Evolutionary conservation across 352 stramenopile species (phyloP), one percentile per base, ranked within the genome.

Genomic region (Globisporangium orthogonon): DNA sequence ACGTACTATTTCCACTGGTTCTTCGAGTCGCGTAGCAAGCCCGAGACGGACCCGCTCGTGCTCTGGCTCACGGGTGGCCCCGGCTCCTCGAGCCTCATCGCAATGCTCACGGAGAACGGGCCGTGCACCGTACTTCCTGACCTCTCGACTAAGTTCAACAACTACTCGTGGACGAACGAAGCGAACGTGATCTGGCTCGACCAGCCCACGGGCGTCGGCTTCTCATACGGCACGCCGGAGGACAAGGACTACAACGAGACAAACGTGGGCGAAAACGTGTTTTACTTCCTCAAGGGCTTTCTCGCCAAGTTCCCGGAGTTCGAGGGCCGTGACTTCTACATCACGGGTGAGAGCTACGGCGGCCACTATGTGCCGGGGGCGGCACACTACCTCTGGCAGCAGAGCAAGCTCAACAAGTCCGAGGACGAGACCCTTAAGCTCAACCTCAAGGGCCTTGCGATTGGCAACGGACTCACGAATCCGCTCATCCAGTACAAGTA

Each of bases 1-100:
- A 66, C 77, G 48, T 50, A 76, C 44, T 76, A 76, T 54, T 76
- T 76, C 52, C 77, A 76, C 52, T 76, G 69, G 68, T 73, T 69
- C 53, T 62, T 77, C 37, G 63, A 77, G 54, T 76, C 69, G 9
- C 58, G 60, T 10, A 45, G 57, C 33, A 58, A 51, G 29, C 61
- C 65, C 4, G 18, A 14, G 7, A 74, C 29, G 4, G 69, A 74
- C 44, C 68, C 69, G 5, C 51, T 76, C n/a, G 47, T 76, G 35
- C 53, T 76, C 15, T 76, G 69, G 69, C 57, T 76, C 41, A 77
- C 69, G n/a, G 69, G 69, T 17, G 69, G 69, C 4, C 69, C 69
- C 10, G 70, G 70, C 0, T 75, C 61, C 53, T 75, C 64, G 45
- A 75, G 64, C 35, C 61, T 74, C 52, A 62, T 76, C 5, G 70